These are phyloP conservation scores for Heliosperma pusillum DNA, from an alignment of 148 eudicot species.

Conservation along the genomic window DNA sequence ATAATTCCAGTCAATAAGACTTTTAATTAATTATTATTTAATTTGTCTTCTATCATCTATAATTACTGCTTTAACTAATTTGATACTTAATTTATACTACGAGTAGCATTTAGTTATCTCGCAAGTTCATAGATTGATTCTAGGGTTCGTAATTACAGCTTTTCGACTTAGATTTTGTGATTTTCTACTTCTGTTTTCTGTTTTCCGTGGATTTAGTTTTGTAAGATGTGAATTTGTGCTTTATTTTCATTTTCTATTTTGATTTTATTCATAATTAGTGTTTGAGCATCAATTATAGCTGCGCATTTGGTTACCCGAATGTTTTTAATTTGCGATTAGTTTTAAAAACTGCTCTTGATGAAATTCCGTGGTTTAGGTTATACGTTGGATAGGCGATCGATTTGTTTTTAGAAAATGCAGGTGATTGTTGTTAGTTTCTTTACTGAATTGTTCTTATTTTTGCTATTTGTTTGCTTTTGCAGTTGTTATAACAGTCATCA, in stretches of 20 bases:
- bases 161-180: not conserved
- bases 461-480: slow-evolving; percentile 9
- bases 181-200: not conserved
- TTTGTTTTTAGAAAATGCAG: not conserved
- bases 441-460: not conserved
- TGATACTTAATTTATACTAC: not conserved
- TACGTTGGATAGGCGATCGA: too few species aligned
- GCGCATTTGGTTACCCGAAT: not conserved
- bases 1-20: not conserved
- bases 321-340: not conserved
- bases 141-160: not conserved
- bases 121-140: too few species aligned
- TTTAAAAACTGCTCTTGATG: not conserved
- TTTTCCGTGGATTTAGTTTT: not conserved
- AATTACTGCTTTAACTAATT: not conserved
- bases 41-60: not conserved
- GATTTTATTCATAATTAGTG: not conserved
- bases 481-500: slow-evolving; percentile 32
- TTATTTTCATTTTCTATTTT: not conserved
- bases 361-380: not conserved
- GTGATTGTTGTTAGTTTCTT: not conserved
- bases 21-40: not conserved
- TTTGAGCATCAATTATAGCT: not conserved
- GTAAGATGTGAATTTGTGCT: not conserved
- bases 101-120: too few species aligned